Evolutionary conservation across 768 basidiomycete genomes (phyloP), one percentile per base, ranked within the genome.

Genomic region (Termitomyces sp.): DNA sequence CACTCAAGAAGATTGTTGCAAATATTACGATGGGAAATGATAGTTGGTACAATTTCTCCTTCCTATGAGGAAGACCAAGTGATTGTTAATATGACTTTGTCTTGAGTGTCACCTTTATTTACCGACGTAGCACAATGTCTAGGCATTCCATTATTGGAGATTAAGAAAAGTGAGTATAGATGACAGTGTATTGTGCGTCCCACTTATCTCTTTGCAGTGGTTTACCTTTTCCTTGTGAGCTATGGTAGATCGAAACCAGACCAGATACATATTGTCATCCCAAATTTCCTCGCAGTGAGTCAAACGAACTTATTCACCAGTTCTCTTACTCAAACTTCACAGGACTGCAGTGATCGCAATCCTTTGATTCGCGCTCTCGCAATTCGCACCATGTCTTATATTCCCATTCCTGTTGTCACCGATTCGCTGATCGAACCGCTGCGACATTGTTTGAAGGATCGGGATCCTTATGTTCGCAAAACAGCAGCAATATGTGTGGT

Each of bases 21-120:
- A 98, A 98, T 71, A 98, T 98, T 71, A 99, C 97, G 3, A 98
- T 99, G 95, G 97, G 97, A 44, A 97, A 94, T 68, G 95, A 98
- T 73, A 95, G 96, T 97, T 68, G 74, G 94, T 84, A 69, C 63
- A 63, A 63, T 60, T 66, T 64, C 57, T 58, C 57, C 64, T 37
- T 54, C 61, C 53, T 59, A 60, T 40, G 50, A 49, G 52, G 58
- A 62, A 59, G 60, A 57, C 62, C 60, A 45, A 54, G 62, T 58
- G 62, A 60, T 61, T 47, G 58, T 61, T 64, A 50, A 63, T 59
- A 53, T 53, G 26, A 41, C 55, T 40, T 53, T 35, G 50, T 57
- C 53, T 55, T 50, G 62, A 96, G 92, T 97, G 93, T 95, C 94
- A 26, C 83, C 92, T 31, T 77, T 98, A 62, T 97, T 96, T 76